phyloP scores from a whole-genome alignment of 768 basidiomycete genomes.

The Tylopilus felleus region DNA sequence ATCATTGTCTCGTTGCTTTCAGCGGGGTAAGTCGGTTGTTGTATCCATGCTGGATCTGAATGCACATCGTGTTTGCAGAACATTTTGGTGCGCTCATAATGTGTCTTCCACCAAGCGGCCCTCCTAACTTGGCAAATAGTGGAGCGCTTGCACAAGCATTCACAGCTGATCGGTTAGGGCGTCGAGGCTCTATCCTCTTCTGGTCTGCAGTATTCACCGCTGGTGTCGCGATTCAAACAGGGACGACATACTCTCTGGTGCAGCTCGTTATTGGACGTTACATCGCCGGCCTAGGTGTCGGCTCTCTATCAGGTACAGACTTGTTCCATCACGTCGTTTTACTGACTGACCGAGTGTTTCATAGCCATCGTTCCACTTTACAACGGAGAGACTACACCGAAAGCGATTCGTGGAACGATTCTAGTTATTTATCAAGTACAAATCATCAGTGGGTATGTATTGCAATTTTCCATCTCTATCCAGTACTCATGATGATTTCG shows the following conservation, averaged over 20 bases:
- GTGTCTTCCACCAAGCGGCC: background rate
- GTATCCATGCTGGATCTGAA: background rate
- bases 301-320: slow-evolving; percentile 63
- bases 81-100: slow-evolving; percentile 43
- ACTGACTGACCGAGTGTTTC: background rate
- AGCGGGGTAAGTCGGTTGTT: slow-evolving; percentile 47
- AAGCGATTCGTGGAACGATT: slow-evolving; percentile 21
- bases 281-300: slow-evolving; percentile 74
- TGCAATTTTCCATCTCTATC: background rate
- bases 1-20: slow-evolving; percentile 78
- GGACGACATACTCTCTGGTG: slow-evolving; percentile 36
- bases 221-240: slow-evolving; percentile 67
- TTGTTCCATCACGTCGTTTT: background rate
- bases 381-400: slow-evolving; percentile 55
- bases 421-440: slow-evolving; percentile 31
- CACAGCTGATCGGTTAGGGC: slow-evolving; percentile 69
- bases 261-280: slow-evolving; percentile 66
- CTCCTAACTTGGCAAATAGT: slow-evolving; percentile 27
- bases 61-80: slow-evolving; percentile 29
- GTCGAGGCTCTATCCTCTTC: slow-evolving; percentile 69
- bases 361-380: slow-evolving; percentile 62
- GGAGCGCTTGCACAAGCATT: slow-evolving; percentile 70
- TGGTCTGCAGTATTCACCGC: slow-evolving; percentile 73
- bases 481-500: background rate
- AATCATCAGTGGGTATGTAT: slow-evolving; percentile 62